phyloP scores from a whole-genome alignment of 1,139 yeast genomes.

The Saccharomyces hybrid region DNA sequence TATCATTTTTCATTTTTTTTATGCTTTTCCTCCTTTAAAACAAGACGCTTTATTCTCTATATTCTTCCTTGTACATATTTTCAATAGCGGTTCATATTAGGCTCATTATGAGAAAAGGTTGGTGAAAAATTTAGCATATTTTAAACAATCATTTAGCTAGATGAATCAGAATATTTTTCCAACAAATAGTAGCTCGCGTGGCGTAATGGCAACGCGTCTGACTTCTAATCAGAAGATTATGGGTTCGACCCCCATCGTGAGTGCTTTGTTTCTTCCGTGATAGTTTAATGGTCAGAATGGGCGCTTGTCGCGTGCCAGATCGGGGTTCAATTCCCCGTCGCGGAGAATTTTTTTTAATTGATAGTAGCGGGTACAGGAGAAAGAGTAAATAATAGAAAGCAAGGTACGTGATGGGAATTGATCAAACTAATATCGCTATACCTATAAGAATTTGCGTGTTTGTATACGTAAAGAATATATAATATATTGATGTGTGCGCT shows the following conservation, averaged over 20 bases:
- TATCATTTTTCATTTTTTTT: background rate
- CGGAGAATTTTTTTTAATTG: constrained; percentile 25
- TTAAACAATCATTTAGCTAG: too few species aligned
- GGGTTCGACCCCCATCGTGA: constrained; percentile 57
- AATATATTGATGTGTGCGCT: background rate
- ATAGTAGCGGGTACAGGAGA: background rate
- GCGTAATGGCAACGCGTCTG: constrained; percentile 59
- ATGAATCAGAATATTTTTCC: too few species aligned
- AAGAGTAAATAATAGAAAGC: background rate
- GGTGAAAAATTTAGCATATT: too few species aligned
- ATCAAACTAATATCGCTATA: background rate
- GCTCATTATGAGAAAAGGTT: background rate
- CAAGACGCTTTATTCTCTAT: background rate
- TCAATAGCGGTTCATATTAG: background rate
- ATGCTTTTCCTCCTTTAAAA: background rate
- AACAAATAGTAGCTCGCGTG: constrained; percentile 38
- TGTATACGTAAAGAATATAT: background rate
- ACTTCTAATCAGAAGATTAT: constrained; percentile 53
- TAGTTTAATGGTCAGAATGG: constrained; percentile 35
- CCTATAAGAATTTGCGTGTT: background rate
- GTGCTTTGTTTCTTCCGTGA: constrained; percentile 33
- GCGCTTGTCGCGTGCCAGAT: constrained; percentile 36
- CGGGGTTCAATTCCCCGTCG: constrained; percentile 37
- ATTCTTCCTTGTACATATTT: background rate
- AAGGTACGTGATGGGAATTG: background rate